A percentile compares a stretch with the other conserved stretches of the same genome.
Conservation (phyloP, 2,329 filamentous ascomycete species). For the Fusarium beomiforme region DNA sequence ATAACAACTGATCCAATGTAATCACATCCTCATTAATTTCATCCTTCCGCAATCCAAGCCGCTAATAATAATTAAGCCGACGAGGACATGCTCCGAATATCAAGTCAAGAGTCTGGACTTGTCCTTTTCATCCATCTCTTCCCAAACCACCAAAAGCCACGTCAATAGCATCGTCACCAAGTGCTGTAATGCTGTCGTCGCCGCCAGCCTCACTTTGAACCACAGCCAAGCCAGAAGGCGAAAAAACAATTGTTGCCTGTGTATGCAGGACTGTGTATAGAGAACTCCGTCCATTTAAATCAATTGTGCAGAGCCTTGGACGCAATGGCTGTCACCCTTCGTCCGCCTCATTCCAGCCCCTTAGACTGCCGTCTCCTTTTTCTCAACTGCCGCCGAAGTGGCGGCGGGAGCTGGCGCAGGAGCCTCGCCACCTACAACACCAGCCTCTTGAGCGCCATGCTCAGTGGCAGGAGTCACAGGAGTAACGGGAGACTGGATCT, state of each 20-base stretch:
- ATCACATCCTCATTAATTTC: constrained; percentile 12
- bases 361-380: constrained; percentile 37
- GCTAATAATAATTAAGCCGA: not conserved
- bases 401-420: constrained; percentile 22
- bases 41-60: not conserved
- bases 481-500: constrained; percentile 28
- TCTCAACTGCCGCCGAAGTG: constrained; percentile 19
- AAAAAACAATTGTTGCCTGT: constrained; percentile 11
- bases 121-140: constrained; percentile 16
- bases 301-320: not conserved
- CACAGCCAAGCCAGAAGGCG: constrained; percentile 1
- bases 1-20: not conserved
- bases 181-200: not conserved
- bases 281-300: constrained; percentile 11
- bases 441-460: constrained; percentile 59
- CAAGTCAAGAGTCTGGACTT: not conserved
- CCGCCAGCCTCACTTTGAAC: constrained; percentile 31
- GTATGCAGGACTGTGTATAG: constrained; percentile 24
- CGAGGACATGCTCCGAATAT: not conserved
- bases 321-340: constrained; percentile 10
- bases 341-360: constrained; percentile 29
- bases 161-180: constrained; percentile 2
- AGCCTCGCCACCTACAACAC: constrained; percentile 51
- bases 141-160: constrained; percentile 17
- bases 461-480: constrained; percentile 29